Conservation (phyloP, 331 rosid species). For the Pyrus hybrid region DNA sequence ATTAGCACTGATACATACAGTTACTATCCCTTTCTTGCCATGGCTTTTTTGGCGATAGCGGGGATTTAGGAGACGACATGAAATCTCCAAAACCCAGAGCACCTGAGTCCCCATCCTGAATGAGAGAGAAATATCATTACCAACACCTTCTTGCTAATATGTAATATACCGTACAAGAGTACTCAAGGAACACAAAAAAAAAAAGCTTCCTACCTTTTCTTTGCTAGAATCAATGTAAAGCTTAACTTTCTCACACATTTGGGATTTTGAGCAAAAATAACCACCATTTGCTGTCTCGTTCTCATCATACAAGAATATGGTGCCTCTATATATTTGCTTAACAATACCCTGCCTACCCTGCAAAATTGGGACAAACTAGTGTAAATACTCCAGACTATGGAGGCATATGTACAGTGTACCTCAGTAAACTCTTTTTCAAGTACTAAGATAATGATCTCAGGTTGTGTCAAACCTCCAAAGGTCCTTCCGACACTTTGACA, state of each 20-base stretch:
- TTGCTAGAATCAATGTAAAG: constrained; percentile 26
- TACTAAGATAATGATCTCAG: neutral
- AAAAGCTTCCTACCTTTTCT: constrained; percentile 55
- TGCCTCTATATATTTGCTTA: constrained; percentile 69
- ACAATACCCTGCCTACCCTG: constrained; percentile 90
- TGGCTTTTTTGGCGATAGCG: constrained; percentile 70
- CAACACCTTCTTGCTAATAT: neutral
- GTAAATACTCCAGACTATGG: constrained; percentile 3
- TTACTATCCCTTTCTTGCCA: constrained; percentile 58
- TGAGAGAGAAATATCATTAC: neutral
- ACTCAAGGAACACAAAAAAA: neutral
- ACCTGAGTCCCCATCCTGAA: constrained; percentile 63
- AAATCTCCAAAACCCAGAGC: constrained; percentile 49
- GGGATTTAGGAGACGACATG: constrained; percentile 82
- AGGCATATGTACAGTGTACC: neutral
- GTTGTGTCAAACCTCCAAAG: constrained; percentile 49
- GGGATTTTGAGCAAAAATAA: constrained; percentile 69
- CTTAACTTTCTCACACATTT: constrained; percentile 77
- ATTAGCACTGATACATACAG: constrained; percentile 28
- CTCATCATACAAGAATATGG: constrained; percentile 58
- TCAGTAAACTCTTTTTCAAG: neutral
- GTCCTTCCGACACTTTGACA: constrained; percentile 67
- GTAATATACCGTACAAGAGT: too few species aligned
- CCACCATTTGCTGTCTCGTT: constrained; percentile 67
- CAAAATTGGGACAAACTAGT: constrained; percentile 18